A percentile compares a stretch with the other conserved stretches of the same genome.
phyloP scores from a whole-genome alignment of 306 rosid species.

The Casuarina cunninghamiana region DNA sequence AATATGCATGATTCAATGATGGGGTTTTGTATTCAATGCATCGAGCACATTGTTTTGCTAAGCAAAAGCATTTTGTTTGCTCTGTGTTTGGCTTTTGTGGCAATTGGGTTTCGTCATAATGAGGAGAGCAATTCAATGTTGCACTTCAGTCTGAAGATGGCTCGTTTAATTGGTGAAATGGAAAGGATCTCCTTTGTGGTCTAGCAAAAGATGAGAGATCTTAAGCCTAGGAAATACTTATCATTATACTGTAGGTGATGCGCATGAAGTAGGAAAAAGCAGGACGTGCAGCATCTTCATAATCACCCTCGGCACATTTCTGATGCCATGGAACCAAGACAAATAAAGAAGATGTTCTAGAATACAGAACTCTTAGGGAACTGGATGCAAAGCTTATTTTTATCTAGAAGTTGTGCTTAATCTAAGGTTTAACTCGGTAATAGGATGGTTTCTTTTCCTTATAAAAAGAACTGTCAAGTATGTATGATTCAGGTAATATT shows the following conservation, averaged over 20 bases:
- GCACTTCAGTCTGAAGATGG: slow-evolving; percentile 28
- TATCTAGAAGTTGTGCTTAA: too few relatives aligned
- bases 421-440: too few relatives aligned
- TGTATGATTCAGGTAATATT: too few relatives aligned
- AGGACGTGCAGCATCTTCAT: slow-evolving; percentile 33
- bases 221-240: slow-evolving; percentile 34
- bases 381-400: too few relatives aligned
- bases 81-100: not conserved
- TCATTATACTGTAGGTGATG: slow-evolving; percentile 50
- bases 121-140: slow-evolving; percentile 25
- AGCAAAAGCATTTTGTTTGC: not conserved
- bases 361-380: too few relatives aligned
- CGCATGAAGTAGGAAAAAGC: slow-evolving; percentile 43
- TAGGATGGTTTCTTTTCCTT: too few relatives aligned
- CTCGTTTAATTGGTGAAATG: slow-evolving; percentile 32
- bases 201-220: slow-evolving; percentile 29
- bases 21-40: slow-evolving; percentile 1
- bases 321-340: not conserved
- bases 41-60: not conserved
- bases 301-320: slow-evolving; percentile 21
- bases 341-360: too few relatives aligned
- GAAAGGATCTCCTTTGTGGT: slow-evolving; percentile 34
- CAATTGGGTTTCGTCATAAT: slow-evolving; percentile 32
- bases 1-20: not conserved
- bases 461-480: too few relatives aligned